These are phyloP conservation scores for Nannochloropsis granulata DNA, from an alignment of 108 stramenopile genomes.

Conservation along the genomic window DNA sequence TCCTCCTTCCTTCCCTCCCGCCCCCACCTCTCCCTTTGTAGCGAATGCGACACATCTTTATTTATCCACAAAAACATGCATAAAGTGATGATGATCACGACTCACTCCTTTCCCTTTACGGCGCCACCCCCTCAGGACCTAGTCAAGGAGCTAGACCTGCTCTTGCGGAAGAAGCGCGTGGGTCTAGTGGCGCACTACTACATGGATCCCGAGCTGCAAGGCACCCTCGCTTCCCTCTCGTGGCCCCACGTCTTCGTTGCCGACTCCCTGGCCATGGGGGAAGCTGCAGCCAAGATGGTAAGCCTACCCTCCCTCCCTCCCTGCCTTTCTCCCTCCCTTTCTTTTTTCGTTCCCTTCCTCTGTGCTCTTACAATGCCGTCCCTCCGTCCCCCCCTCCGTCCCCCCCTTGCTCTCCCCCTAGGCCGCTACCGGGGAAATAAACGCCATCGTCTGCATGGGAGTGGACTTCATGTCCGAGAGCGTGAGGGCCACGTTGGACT, in stretches of 20 bases:
- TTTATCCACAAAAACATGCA: not conserved
- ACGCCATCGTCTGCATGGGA: constrained; percentile 61
- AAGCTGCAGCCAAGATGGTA: constrained; percentile 66
- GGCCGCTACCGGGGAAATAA: not conserved
- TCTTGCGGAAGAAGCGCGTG: constrained; percentile 48
- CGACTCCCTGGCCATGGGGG: constrained; percentile 86
- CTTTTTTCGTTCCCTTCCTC: not conserved
- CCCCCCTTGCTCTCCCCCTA: not conserved
- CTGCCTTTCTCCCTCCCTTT: not conserved
- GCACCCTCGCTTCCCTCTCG: constrained; percentile 2
- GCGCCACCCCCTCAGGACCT: not conserved
- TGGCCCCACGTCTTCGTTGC: constrained; percentile 58
- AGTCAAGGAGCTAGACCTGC: constrained; percentile 44
- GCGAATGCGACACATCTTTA: not conserved
- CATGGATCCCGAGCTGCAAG: constrained; percentile 86
- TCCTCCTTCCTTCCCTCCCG: not conserved
- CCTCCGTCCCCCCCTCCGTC: not conserved
- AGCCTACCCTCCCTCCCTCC: too few species aligned
- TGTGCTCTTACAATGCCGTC: not conserved
- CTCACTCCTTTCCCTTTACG: not conserved
- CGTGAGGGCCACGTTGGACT: constrained; percentile 58
- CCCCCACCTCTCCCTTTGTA: not conserved
- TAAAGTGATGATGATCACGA: not conserved
- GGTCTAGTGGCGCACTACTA: constrained; percentile 90
- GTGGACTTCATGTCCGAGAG: constrained; percentile 90